Base-by-base conservation (phyloP, 1,284 basidiomycete species). In the Microbotryum scabiosae region DNA sequence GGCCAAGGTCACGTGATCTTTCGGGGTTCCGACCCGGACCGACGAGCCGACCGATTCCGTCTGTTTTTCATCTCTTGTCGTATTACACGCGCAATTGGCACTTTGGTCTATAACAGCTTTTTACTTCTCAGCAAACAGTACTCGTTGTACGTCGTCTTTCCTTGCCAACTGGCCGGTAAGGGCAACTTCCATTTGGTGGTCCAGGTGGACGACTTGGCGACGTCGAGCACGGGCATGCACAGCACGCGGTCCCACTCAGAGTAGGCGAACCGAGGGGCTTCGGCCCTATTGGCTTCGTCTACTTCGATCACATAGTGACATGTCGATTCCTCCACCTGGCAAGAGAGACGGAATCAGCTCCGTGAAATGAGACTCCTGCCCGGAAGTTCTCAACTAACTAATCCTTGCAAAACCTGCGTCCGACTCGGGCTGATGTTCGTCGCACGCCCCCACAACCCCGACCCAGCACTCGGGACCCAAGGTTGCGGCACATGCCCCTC, bases 281-380 rank as follows among this genome's bases (percentile, higher is more conserved):
- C 77, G 21, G 32, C n/a, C 0, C 61, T 66, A 21, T 50, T 16
- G 54, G 55, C 44, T 8, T 60, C 49, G 75, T 89, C 85, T 45
- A 90, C 81, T 73, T 93, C 88, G 61, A 97, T 80, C 59, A 97
- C 78, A 76, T 93, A 94, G 73, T 88, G 85, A 74, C 92, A 97
- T 48, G 80, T 77, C 28, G 82, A 77, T 21, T 84, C 76, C 47
- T 85, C 78, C 51, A 88, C 84, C 90, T 94, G 71, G 16, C 7
- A 25, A 50, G 51, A 30, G 8, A 20, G 14, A 26, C 32, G 23
- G 47, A 52, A 41, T 26, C 56, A 56, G 36, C 48, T 56, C 14
- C 47, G 58, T 46, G 21, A 44, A 7, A 41, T 3, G 21, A 16
- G 21, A 36, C n/a, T 44, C 45, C 81, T 87, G 74, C 72, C 94